A percentile compares a stretch with the other conserved stretches of the same genome.
These are phyloP conservation scores for Chlamydomonas applanata DNA, from an alignment of 139 green algal genomes.

Conservation along the genomic window DNA sequence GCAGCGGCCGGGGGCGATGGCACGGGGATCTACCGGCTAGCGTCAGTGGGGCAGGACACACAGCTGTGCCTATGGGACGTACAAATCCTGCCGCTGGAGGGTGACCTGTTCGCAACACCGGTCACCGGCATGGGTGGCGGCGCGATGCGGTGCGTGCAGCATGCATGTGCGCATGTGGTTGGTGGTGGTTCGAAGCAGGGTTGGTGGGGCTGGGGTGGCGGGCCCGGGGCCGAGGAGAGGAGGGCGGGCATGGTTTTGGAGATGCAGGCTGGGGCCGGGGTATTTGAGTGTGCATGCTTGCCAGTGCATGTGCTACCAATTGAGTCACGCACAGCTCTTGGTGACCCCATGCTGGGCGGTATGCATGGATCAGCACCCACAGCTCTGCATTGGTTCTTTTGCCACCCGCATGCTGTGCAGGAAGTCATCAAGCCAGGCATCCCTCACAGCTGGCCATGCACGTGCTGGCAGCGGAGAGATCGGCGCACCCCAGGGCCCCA, in stretches of 20 bases:
- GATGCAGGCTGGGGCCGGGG: no score
- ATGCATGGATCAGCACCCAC: background rate
- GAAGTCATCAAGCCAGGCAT: background rate
- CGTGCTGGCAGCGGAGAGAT: no score
- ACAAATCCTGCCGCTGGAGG: conserved; percentile 13
- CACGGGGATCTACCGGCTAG: conserved; percentile 67
- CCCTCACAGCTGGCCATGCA: no score
- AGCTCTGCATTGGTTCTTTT: background rate
- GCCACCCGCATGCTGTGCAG: background rate
- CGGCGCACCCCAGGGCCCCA: background rate
- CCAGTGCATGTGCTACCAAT: no score
- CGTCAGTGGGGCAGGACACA: conserved; percentile 78
- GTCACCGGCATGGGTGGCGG: background rate
- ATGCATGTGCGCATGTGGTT: background rate
- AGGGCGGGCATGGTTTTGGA: no score
- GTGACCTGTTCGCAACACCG: conserved; percentile 6
- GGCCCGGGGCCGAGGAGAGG: no score
- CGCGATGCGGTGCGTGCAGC: background rate
- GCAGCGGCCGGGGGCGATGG: background rate
- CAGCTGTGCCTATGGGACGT: conserved; percentile 86
- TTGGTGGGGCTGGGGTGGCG: no score
- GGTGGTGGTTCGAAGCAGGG: no score
- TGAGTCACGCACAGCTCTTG: no score
- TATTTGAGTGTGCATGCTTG: no score
- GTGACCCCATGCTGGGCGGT: background rate